These are phyloP conservation scores for Prototheca cutis DNA, from an alignment of 163 green algal species.

Conservation along the genomic window DNA sequence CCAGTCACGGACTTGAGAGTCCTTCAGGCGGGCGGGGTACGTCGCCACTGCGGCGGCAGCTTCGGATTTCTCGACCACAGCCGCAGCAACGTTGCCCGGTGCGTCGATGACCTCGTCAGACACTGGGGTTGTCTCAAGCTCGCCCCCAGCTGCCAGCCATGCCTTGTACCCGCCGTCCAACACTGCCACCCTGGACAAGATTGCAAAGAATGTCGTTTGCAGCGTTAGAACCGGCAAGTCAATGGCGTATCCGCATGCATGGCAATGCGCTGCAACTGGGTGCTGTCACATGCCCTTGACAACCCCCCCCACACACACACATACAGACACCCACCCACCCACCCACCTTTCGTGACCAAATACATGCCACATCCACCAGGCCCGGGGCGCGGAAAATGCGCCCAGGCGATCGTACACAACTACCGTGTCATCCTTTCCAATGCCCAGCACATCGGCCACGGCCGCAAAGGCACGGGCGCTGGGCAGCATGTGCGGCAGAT, in stretches of 20 bases:
- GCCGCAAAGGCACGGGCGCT: conserved; percentile 60
- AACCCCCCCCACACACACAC: background rate
- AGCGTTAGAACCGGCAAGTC: background rate
- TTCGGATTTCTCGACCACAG: too few relatives aligned
- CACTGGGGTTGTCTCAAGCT: conserved; percentile 35
- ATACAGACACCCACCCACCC: background rate
- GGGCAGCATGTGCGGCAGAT: conserved; percentile 91
- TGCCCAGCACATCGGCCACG: conserved; percentile 68
- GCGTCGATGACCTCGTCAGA: conserved; percentile 21
- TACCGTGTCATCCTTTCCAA: conserved; percentile 51
- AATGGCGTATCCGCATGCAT: too few relatives aligned
- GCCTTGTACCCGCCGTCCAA: conserved; percentile 79
- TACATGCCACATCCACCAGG: conserved; percentile 76
- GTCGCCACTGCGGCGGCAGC: background rate
- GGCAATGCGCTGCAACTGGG: too few relatives aligned
- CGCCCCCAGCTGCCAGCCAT: conserved; percentile 48
- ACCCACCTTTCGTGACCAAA: conserved; percentile 53
- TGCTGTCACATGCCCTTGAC: background rate
- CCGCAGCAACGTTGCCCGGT: conserved; percentile 7
- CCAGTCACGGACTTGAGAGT: conserved; percentile 17
- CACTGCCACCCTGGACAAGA: conserved; percentile 69
- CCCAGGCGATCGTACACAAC: conserved; percentile 87
- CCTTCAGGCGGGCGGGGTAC: conserved; percentile 29
- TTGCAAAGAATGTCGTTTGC: background rate
- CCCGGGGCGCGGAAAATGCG: conserved; percentile 65